These are phyloP conservation scores for Nemania abortiva DNA, from an alignment of 2,329 filamentous ascomycete genomes.

Conservation along the genomic window DNA sequence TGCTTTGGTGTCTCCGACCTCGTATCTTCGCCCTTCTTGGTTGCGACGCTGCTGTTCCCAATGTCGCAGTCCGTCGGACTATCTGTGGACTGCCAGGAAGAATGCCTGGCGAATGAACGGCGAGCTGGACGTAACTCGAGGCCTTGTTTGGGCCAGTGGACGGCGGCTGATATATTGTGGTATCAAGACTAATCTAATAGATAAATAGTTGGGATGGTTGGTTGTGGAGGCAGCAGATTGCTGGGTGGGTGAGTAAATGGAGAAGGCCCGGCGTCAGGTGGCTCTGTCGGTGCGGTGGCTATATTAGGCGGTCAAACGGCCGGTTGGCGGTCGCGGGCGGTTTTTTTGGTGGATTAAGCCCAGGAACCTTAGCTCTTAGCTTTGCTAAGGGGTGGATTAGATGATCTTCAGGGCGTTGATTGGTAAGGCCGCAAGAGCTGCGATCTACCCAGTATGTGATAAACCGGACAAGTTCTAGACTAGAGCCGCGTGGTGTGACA, in stretches of 20 bases:
- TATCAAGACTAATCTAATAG: slow-evolving; percentile 26
- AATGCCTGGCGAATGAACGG: slow-evolving; percentile 28
- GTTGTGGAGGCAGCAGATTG: slow-evolving; percentile 14
- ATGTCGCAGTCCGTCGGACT: slow-evolving; percentile 28
- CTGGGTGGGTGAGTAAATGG: slow-evolving; percentile 25
- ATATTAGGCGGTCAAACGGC: slow-evolving; percentile 29
- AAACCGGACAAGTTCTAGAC: slow-evolving; percentile 11
- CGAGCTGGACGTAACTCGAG: slow-evolving; percentile 14
- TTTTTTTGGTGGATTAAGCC: slow-evolving; percentile 21
- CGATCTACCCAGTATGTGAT: slow-evolving; percentile 27
- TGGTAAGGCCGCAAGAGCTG: slow-evolving; percentile 23
- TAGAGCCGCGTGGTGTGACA: slow-evolving; percentile 24
- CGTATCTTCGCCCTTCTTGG: slow-evolving; percentile 32
- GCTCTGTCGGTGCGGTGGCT: slow-evolving; percentile 22
- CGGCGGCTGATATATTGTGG: slow-evolving; percentile 29
- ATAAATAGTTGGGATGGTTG: slow-evolving; percentile 27
- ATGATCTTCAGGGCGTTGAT: slow-evolving; percentile 36
- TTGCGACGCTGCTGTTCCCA: slow-evolving; percentile 33
- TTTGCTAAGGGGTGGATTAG: slow-evolving; percentile 24
- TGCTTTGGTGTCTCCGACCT: slow-evolving; percentile 33
- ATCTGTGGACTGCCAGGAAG: slow-evolving; percentile 24
- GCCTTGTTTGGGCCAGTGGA: slow-evolving; percentile 22
- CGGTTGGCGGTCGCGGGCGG: slow-evolving; percentile 18
- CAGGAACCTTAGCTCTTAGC: slow-evolving; percentile 24
- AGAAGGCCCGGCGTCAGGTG: slow-evolving; percentile 27